Percentiles rank a stretch among this genome's conserved stretches.
Conservation (phyloP, 2,329 filamentous ascomycete species). For the Metarhizium anisopliae region DNA sequence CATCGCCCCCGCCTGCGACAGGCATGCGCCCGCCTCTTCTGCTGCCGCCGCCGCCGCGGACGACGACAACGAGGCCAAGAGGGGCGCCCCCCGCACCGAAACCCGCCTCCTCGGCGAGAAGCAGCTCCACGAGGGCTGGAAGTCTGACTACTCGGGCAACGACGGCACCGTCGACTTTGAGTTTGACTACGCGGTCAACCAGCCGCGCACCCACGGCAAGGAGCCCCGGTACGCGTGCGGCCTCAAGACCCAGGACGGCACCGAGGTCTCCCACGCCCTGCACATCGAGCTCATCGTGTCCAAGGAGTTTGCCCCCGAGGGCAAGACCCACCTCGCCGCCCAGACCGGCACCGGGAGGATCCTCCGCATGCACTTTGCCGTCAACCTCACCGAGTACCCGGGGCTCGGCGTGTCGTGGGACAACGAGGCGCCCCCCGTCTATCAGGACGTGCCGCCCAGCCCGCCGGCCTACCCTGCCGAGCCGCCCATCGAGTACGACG, state of each 20-base stretch:
- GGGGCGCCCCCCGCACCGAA: constrained; percentile 62
- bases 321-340: constrained; percentile 58
- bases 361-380: constrained; percentile 81
- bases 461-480: constrained; percentile 58
- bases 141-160: constrained; percentile 51
- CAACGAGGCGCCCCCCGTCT: constrained; percentile 87
- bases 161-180: constrained; percentile 51
- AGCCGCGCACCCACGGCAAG: constrained; percentile 35
- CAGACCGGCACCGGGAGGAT: constrained; percentile 88
- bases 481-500: constrained; percentile 29
- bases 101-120: constrained; percentile 70
- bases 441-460: constrained; percentile 83
- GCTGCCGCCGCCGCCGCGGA: not conserved
- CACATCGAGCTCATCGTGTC: constrained; percentile 90
- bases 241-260: constrained; percentile 62
- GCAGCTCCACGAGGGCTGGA: constrained; percentile 84
- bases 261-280: constrained; percentile 74
- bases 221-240: constrained; percentile 64
- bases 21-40: constrained; percentile 50
- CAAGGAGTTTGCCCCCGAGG: constrained; percentile 74
- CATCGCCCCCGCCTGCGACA: constrained; percentile 68
- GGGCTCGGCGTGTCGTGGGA: constrained; percentile 95
- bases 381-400: constrained; percentile 71
- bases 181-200: constrained; percentile 42
- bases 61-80: constrained; percentile 32